Conservation (phyloP, 495 filamentous ascomycete species). For the Aspergillus sclerotiicarbonarius region DNA sequence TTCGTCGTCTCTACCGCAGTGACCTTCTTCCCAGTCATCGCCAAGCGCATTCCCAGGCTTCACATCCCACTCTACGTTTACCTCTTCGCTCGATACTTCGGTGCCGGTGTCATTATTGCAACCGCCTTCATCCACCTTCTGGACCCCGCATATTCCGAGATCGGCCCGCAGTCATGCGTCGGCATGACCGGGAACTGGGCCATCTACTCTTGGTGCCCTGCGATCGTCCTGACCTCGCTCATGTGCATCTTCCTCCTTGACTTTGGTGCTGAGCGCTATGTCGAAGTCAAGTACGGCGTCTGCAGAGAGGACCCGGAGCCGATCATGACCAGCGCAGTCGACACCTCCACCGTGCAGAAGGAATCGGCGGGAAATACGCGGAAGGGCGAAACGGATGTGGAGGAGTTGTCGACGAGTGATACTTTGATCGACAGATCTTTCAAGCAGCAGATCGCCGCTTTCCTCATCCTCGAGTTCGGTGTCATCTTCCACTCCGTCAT, state of each 20-base stretch:
- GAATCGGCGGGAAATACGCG: background rate
- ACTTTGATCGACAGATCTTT: background rate
- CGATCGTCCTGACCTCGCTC: slow-evolving; percentile 35
- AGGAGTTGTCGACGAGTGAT: background rate
- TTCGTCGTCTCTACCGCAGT: slow-evolving; percentile 37
- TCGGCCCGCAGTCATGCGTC: slow-evolving; percentile 50
- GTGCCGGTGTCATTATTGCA: slow-evolving; percentile 67
- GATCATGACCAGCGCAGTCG: slow-evolving; percentile 18
- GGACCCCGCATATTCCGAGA: slow-evolving; percentile 52
- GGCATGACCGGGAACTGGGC: slow-evolving; percentile 53
- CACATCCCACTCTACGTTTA: slow-evolving; percentile 61
- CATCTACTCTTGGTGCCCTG: slow-evolving; percentile 41
- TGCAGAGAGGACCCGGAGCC: slow-evolving; percentile 35
- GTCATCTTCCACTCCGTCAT: slow-evolving; percentile 8
- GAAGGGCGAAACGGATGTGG: background rate
- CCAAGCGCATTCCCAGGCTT: slow-evolving; percentile 38
- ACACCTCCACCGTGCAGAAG: background rate
- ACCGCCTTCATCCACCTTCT: slow-evolving; percentile 64
- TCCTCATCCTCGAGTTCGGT: slow-evolving; percentile 6
- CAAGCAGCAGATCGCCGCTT: slow-evolving; percentile 2
- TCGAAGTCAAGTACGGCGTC: slow-evolving; percentile 49
- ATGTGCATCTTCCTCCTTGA: slow-evolving; percentile 42
- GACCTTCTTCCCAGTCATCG: slow-evolving; percentile 64
- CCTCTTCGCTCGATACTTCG: slow-evolving; percentile 72
- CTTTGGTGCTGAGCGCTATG: slow-evolving; percentile 49